Conservation (phyloP, 2,329 filamentous ascomycete species). For the Paramyrothecium roridum region DNA sequence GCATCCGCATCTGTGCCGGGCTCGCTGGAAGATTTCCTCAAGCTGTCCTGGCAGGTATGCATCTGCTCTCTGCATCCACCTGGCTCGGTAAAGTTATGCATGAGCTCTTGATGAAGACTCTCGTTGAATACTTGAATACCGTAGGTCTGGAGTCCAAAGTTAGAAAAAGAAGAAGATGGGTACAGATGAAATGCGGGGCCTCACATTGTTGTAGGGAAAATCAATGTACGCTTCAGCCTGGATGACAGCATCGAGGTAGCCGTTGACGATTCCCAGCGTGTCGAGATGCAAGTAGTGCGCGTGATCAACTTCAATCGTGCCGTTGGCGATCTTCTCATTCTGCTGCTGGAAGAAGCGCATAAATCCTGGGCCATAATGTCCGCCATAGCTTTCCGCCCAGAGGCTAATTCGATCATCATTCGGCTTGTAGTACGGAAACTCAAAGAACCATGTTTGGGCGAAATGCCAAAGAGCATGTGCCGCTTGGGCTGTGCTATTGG, state of each 20-base stretch:
- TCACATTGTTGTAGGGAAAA: conserved; percentile 60
- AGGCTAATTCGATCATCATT: conserved; percentile 56
- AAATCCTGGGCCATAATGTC: conserved; percentile 66
- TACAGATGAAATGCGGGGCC: conserved; percentile 4
- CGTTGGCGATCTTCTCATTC: conserved; percentile 45
- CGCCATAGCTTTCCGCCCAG: conserved; percentile 68
- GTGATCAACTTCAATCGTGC: conserved; percentile 28
- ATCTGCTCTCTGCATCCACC: conserved; percentile 54
- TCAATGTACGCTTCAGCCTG: conserved; percentile 55
- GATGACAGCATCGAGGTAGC: conserved; percentile 60
- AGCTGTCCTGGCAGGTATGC: conserved; percentile 41
- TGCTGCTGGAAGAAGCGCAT: conserved; percentile 56
- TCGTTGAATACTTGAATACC: conserved; percentile 55
- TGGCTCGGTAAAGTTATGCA: conserved; percentile 23
- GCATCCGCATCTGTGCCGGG: background rate
- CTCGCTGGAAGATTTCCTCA: conserved; percentile 30
- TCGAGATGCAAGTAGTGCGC: conserved; percentile 51
- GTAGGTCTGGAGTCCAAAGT: conserved; percentile 37
- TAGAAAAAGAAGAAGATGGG: background rate
- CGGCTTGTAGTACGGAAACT: conserved; percentile 57
- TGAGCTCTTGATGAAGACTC: conserved; percentile 26
- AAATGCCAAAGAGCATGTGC: conserved; percentile 63
- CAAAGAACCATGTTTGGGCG: conserved; percentile 56
- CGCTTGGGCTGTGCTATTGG: conserved; percentile 52
- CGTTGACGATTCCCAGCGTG: conserved; percentile 68